phyloP scores from a whole-genome alignment of 306 rosid genomes.

The Inga leiocalycina region DNA sequence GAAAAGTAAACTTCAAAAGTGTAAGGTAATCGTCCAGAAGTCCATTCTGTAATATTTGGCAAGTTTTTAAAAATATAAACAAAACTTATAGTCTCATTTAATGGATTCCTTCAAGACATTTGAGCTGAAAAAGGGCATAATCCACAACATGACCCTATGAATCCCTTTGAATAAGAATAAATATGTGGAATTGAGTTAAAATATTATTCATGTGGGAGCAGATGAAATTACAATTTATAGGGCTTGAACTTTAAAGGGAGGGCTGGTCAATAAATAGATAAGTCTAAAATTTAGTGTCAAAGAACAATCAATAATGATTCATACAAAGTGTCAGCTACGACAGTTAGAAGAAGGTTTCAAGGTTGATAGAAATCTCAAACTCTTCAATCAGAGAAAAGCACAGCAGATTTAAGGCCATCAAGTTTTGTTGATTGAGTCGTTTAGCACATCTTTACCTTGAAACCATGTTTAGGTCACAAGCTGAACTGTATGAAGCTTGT shows the following conservation, averaged over 20 bases:
- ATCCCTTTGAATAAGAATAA: constrained; percentile 4
- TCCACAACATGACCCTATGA: constrained; percentile 21
- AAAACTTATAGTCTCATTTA: background rate
- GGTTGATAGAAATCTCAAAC: constrained; percentile 11
- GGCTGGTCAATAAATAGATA: background rate
- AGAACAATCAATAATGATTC: constrained; percentile 1
- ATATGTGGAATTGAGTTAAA: background rate
- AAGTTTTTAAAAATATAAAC: background rate
- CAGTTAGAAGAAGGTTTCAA: background rate
- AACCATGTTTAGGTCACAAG: background rate
- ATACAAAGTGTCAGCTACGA: background rate
- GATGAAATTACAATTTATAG: background rate
- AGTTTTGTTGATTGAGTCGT: background rate
- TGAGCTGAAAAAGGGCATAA: background rate
- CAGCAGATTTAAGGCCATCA: background rate
- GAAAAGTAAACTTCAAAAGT: constrained; percentile 2
- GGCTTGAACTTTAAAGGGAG: background rate
- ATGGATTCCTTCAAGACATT: constrained; percentile 7
- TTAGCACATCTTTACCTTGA: constrained; percentile 11
- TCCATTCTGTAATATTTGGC: background rate
- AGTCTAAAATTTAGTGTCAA: background rate
- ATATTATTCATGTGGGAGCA: background rate
- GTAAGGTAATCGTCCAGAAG: background rate
- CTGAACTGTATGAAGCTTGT: background rate
- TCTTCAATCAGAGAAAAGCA: constrained; percentile 2